Conservation (phyloP, 1,139 yeast genomes). For the Yamadazyma diospyri region DNA sequence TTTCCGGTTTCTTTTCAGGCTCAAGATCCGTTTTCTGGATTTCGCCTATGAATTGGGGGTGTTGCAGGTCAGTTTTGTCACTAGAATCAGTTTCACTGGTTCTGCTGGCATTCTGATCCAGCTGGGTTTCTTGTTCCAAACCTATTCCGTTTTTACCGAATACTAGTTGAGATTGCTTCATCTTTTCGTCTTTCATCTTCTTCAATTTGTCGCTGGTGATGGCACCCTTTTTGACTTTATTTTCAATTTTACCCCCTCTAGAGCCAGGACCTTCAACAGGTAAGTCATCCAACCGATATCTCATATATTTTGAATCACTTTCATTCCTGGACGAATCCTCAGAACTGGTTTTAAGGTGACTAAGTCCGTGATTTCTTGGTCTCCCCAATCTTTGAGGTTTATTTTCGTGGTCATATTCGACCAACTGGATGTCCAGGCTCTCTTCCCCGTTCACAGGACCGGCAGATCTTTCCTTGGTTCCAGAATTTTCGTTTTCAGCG, state of each 20-base stretch:
- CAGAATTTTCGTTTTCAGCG: not conserved
- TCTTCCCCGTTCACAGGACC: slow-evolving; percentile 3
- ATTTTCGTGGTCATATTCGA: slow-evolving; percentile 32
- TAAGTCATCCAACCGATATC: slow-evolving; percentile 33
- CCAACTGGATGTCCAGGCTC: slow-evolving; percentile 17
- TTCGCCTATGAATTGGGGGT: too few relatives aligned
- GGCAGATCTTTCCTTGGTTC: too few relatives aligned
- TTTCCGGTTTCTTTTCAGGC: not conserved
- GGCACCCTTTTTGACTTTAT: slow-evolving; percentile 26
- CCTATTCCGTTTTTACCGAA: slow-evolving; percentile 9
- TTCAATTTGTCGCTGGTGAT: slow-evolving; percentile 21
- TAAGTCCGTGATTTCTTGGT: slow-evolving; percentile 28
- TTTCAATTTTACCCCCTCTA: slow-evolving; percentile 33
- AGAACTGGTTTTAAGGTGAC: slow-evolving; percentile 16
- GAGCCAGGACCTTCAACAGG: slow-evolving; percentile 47
- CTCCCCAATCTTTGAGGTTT: slow-evolving; percentile 35
- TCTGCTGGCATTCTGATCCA: too few relatives aligned
- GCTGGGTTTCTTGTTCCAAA: not conserved
- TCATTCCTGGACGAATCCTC: slow-evolving; percentile 29
- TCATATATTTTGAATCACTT: slow-evolving; percentile 31
- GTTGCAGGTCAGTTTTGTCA: not conserved
- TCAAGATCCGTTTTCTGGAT: not conserved
- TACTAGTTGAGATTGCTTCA: slow-evolving; percentile 18
- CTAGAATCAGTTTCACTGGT: not conserved
- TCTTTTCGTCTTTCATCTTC: slow-evolving; percentile 12